Evolutionary conservation across 1,284 basidiomycete species (phyloP), one percentile per base, ranked within the genome.

Genomic region (Mrakiaceae sp.): DNA sequence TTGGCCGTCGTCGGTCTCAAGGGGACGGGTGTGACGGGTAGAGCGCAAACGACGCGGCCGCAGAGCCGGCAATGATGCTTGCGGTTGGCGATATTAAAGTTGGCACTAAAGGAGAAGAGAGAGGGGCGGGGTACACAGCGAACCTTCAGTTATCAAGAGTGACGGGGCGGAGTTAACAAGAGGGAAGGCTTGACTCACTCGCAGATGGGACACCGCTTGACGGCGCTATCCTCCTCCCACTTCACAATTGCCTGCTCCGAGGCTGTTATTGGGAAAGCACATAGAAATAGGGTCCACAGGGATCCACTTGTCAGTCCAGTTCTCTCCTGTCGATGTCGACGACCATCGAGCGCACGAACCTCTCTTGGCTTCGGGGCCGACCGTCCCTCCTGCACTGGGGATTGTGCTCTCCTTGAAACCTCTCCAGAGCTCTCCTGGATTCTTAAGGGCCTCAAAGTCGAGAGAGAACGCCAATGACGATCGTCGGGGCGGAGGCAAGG

Each of bases 51-150:
- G 56, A 98, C 88, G 52, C 87, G 81, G 0, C 95, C 95, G 70
- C 95, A 98, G 5, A 98, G 79, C 8, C 96, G 85, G 75, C 95
- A 98, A 73, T 98, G 95, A 71, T 98, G 95, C 77, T 96, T 96
- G 14, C 95, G 85, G 67, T 92, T 95, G 0, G 90, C 89, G 1
- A 98, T 77, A 1, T 89, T 86, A 73, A 98, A 98, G 0, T 86
- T 82, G 0, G 89, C 82, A 47, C 87, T 88, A 67, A 5, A 10
- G 12, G 44, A 4, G 6, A 51, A 5, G 3, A 9, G n/a, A 39
- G n/a, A 51, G 49, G 42, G 49, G 44, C 51, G 44, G 27, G 27
- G 27, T 27, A 27, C 27, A 27, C 27, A 27, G 27, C 27, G 27
- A 27, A 27, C 27, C 27, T 27, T 27, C 27, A 27, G 27, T 27